Evolutionary conservation across 805 yeast genomes (phyloP), one percentile per base, ranked within the genome.

Genomic region (Yamadazyma phyllophila): DNA sequence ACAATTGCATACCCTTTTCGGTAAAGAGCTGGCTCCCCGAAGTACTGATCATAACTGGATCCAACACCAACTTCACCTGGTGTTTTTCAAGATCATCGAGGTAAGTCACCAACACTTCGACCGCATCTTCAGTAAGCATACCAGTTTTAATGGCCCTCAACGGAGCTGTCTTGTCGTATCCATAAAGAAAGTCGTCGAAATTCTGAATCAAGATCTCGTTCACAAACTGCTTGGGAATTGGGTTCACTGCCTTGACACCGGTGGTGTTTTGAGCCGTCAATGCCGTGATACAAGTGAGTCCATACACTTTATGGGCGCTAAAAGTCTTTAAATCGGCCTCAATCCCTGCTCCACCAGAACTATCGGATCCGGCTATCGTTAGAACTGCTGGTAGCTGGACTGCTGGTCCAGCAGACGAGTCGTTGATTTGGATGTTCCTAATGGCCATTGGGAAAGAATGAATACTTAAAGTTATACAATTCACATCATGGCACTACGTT

Each of bases 281-380:
- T 2, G 90, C 91, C 7, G 90, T 78, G 37, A 87, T 81, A 55
- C 90, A 84, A 0, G 91, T 85, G 61, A 83, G 65, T 0, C 87
- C 96, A 57, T 82, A 86, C 41, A 88, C 88, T 12, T 80, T 78
- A 55, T 85, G 87, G 1, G 86, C 85, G 2, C 85, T 73, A 44
- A 88, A 77, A 0, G 96, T 82, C 65, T 89, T 89, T 32, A 88
- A 60, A 60, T 88, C 96, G 0, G 96, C 96, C 61, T 88, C 96
- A 41, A 88, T 82, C 2, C 96, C 96, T 2, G 96, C 96, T 3
- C 96, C 96, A 2, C 96, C 96, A 9, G 92, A 83, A 36, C 83
- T 78, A 60, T 88, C 96, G 0, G 92, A 83, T 0, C 96, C 96
- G 1, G 89, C 89, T 36, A 71, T 58, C 0, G 75, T 69, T 44